Evolutionary conservation across 208 protist species (phyloP).

Genomic region (Leishmania mexicana): DNA sequence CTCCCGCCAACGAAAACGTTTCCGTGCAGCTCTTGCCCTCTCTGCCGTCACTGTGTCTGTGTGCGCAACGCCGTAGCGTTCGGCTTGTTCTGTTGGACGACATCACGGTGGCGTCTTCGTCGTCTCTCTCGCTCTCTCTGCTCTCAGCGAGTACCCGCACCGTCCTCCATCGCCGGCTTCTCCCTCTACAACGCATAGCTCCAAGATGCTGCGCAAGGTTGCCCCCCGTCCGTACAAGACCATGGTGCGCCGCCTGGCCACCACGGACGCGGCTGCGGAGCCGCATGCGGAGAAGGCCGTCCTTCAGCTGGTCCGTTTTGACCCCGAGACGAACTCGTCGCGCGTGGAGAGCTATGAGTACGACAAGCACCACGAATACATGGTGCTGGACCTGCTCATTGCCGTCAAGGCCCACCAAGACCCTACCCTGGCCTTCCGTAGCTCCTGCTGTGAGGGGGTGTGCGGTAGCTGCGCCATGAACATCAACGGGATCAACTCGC

Average conservation of each 20-base stretch:
- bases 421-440: constrained; percentile 89
- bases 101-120: background rate
- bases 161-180: background rate
- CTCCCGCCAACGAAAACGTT: background rate
- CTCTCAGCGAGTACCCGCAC: background rate
- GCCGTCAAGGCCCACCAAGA: constrained; percentile 93
- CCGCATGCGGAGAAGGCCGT: constrained; percentile 57
- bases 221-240: constrained; percentile 77
- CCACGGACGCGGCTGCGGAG: constrained; percentile 48
- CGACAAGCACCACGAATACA: constrained; percentile 92
- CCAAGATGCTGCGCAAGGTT: constrained; percentile 75
- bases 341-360: constrained; percentile 92
- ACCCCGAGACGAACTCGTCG: constrained; percentile 82
- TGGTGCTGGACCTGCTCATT: constrained; percentile 91
- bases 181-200: background rate
- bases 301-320: constrained; percentile 87
- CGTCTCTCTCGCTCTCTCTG: background rate
- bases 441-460: constrained; percentile 92
- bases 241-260: constrained; percentile 68
- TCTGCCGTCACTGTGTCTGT: background rate
- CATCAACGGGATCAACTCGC: constrained; percentile 94
- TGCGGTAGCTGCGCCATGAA: constrained; percentile 96
- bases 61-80: background rate
- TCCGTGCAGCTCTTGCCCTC: background rate
- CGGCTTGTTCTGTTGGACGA: background rate